Base-by-base conservation (phyloP, 352 stramenopile genomes). In the Globisporangium middletonii region DNA sequence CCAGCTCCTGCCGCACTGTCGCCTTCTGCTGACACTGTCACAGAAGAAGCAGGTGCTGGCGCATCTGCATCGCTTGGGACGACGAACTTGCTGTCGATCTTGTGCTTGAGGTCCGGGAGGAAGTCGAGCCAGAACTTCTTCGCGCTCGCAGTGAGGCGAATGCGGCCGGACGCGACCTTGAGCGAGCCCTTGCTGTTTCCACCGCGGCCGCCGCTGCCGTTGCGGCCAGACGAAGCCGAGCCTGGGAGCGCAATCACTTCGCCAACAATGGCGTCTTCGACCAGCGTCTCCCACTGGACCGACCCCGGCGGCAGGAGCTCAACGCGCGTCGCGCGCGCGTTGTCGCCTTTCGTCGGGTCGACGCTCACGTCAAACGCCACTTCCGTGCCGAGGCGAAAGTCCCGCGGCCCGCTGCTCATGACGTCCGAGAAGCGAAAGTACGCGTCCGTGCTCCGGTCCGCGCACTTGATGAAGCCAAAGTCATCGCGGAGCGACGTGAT, bases 391-490 rank as follows among this genome's bases (percentile, higher is more conserved):
- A 64, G 55, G 5, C 69, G 76, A 45, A 90, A 74, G 60, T 78
- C 73, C 12, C 69, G 69, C 45, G 50, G 65, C 26, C 18, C 16
- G 19, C 43, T 19, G 11, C 18, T 48, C 71, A 93, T 86, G 4
- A 93, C 80, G 56, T 93, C 83, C 13, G 73, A 73, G 44, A 93
- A 85, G 43, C 80, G 77, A 50, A 93, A 93, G 61, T 88, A 93
- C 28, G 80, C 80, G 42, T 93, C 83, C 1, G 60, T 62, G 1
- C 64, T 60, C n/a, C 83, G 75, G 30, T 93, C 80, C 0, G 76
- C 75, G 44, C 79, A 91, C 62, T 89, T 88, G 60, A 93, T 89
- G 58, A 93, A 93, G 0, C 83, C 83, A 61, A 89, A 93, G 3
- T 93, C 83, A 16, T 91, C 80, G 46, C 88, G 88, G 60, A 91